These are phyloP conservation scores for Candida lessepsii DNA, from an alignment of 805 yeast genomes.

Conservation along the genomic window DNA sequence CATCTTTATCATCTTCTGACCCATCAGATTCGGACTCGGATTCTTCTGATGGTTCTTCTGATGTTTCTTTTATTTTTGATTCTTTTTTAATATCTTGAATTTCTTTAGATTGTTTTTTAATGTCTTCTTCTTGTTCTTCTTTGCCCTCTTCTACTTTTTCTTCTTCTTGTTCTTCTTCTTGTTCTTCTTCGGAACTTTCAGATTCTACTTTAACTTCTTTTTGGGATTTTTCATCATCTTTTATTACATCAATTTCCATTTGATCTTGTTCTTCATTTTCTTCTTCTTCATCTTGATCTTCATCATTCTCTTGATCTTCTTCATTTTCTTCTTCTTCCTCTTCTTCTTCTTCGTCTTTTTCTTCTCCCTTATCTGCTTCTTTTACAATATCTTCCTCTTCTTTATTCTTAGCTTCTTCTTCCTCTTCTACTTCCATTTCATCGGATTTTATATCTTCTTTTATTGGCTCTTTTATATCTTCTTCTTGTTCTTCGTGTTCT, in stretches of 20 bases:
- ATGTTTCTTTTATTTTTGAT: conserved; percentile 11
- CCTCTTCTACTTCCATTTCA: neutral
- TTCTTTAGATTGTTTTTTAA: conserved; percentile 10
- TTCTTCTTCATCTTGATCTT: conserved; percentile 7
- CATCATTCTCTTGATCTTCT: neutral
- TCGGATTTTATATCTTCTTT: neutral
- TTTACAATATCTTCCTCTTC: too few relatives aligned
- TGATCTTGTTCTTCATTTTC: conserved; percentile 15
- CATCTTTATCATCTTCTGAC: conserved; percentile 7
- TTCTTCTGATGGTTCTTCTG: conserved; percentile 7
- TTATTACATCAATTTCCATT: conserved; percentile 14
- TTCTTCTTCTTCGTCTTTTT: neutral
- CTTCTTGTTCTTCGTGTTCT: conserved; percentile 6
- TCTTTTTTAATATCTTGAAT: conserved; percentile 9
- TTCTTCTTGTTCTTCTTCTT: conserved; percentile 6
- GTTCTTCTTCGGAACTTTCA: conserved; percentile 8
- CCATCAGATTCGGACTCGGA: conserved; percentile 1
- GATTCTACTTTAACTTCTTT: conserved; percentile 12
- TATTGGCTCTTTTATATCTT: neutral
- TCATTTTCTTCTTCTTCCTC: neutral
- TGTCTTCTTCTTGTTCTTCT: conserved; percentile 8
- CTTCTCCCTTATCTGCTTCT: neutral
- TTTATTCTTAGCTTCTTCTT: neutral
- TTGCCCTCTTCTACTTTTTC: conserved; percentile 16
- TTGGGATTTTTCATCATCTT: conserved; percentile 11